These are phyloP conservation scores for Cyberlindnera nakhonratchasimensis DNA, from an alignment of 805 yeast genomes.

Conservation along the genomic window DNA sequence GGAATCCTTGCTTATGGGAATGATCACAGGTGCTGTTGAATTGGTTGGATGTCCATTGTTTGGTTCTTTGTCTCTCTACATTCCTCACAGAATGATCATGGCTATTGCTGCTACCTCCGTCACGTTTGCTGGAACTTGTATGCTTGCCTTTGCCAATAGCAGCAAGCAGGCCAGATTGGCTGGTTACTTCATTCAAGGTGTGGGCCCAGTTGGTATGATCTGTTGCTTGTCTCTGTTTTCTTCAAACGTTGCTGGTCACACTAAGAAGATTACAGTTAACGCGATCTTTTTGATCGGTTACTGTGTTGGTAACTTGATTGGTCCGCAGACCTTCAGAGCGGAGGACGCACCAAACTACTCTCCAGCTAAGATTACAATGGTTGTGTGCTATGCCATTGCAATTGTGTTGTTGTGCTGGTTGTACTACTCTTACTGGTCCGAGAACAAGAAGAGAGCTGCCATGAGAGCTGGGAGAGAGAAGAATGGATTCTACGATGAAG, in stretches of 20 bases:
- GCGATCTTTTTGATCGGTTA: conserved; percentile 19
- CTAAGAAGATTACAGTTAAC: conserved; percentile 15
- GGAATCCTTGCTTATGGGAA: conserved; percentile 36
- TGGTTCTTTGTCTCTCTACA: conserved; percentile 1
- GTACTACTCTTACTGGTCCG: conserved; percentile 12
- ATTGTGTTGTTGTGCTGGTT: conserved; percentile 2
- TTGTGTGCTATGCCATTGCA: conserved; percentile 5
- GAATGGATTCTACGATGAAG: conserved; percentile 1
- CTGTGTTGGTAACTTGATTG: conserved; percentile 40
- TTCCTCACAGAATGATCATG: conserved; percentile 8
- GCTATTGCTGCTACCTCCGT: conserved; percentile 5
- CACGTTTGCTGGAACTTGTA: conserved; percentile 9
- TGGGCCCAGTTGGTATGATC: conserved; percentile 12
- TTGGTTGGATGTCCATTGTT: conserved; percentile 12
- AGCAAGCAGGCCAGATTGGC: conserved; percentile 29
- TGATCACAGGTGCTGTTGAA: conserved; percentile 21
- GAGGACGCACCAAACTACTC: conserved; percentile 54
- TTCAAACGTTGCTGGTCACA: conserved; percentile 24
- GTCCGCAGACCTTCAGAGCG: conserved; percentile 65
- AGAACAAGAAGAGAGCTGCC: conserved; percentile 10
- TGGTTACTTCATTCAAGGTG: conserved; percentile 27
- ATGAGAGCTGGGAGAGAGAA: conserved; percentile 7
- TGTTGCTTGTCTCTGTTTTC: conserved; percentile 16
- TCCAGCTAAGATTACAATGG: conserved; percentile 16
- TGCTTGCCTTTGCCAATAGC: conserved; percentile 36